Evolutionary conservation across 345 rosid genomes (phyloP), one percentile per base, ranked within the genome.

Genomic region (Reutealis trisperma): DNA sequence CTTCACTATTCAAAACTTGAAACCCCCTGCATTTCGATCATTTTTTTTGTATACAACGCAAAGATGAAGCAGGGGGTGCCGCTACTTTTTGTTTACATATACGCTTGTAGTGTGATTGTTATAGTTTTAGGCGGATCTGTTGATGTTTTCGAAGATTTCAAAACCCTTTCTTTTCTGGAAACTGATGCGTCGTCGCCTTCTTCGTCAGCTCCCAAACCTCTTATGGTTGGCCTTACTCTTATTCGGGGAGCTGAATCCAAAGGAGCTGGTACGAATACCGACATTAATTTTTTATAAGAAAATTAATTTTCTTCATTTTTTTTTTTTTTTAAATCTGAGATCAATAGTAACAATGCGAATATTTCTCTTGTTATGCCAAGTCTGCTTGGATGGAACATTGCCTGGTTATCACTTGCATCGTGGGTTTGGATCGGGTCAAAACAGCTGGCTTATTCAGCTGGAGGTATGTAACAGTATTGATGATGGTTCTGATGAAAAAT

Each of bases 231-330:
- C 55, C 95, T 95, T 73, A 88, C 97, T 76, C 92, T 94, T 79
- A 91, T 94, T 80, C 84, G 81, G 4, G 92, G 94, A 82, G 97
- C 97, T 87, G 95, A 81, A 55, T 81, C 92, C 49, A 89, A 88
- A 79, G 98, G 98, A 89, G 98, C 98, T 80, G 94, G 98, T 93
- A 85, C 15, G 51, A 12, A 10, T 47, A 47, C 51, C 51, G 0
- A 37, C 5, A 6, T 37, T 37, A 37, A 37, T 4, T 32, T 34
- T 34, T 6, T 34, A 6, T 34, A 34, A 34, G 41, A 34, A 34
- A 34, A 34, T 34, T 34, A 34, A 3, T 1, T 34, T 34, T 34
- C 41, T 34, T 34, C 4, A 34, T 2, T 2, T 34, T 34, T 34
- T 34, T 4, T 34, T 34, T n/a, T n/a, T n/a, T n/a, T n/a, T 27